These are phyloP conservation scores for Neurospora sp. DNA, from an alignment of 2,329 filamentous ascomycete genomes.

Conservation along the genomic window DNA sequence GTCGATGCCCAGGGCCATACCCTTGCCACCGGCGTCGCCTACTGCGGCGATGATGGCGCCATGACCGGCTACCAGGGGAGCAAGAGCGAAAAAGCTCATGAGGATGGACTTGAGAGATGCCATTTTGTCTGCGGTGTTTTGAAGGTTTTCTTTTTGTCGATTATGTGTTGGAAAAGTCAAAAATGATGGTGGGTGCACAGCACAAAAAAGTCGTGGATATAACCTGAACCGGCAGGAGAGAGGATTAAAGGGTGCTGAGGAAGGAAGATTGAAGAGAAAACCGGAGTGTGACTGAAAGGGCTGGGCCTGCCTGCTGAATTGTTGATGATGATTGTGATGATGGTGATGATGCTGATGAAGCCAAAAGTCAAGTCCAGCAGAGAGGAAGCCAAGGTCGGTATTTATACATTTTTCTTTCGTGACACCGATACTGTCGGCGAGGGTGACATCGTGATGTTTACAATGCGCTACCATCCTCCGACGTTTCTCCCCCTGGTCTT, in stretches of 20 bases:
- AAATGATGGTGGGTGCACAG: constrained; percentile 1
- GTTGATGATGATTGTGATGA: background rate
- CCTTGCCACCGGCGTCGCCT: constrained; percentile 47
- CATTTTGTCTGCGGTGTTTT: constrained; percentile 17
- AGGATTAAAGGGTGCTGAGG: background rate
- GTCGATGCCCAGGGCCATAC: constrained; percentile 41
- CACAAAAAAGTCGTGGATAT: constrained; percentile 1
- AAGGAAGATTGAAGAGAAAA: constrained; percentile 1
- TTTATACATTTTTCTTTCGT: background rate
- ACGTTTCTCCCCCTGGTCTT: background rate
- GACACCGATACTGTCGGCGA: background rate
- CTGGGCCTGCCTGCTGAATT: background rate
- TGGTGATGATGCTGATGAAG: background rate
- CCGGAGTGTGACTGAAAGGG: background rate
- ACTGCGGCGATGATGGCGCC: constrained; percentile 47
- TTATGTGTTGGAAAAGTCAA: background rate
- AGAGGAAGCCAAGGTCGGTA: background rate
- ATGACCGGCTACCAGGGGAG: constrained; percentile 50
- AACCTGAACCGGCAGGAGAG: background rate
- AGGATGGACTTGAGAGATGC: constrained; percentile 21
- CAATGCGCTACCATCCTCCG: background rate
- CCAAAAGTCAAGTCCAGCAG: background rate
- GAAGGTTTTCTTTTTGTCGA: background rate
- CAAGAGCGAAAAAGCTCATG: constrained; percentile 24
- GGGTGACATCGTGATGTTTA: background rate